A percentile compares a stretch with the other conserved stretches of the same genome.
phyloP scores from a whole-genome alignment of 257 asterid genomes.

The Solanum dulcamara region DNA sequence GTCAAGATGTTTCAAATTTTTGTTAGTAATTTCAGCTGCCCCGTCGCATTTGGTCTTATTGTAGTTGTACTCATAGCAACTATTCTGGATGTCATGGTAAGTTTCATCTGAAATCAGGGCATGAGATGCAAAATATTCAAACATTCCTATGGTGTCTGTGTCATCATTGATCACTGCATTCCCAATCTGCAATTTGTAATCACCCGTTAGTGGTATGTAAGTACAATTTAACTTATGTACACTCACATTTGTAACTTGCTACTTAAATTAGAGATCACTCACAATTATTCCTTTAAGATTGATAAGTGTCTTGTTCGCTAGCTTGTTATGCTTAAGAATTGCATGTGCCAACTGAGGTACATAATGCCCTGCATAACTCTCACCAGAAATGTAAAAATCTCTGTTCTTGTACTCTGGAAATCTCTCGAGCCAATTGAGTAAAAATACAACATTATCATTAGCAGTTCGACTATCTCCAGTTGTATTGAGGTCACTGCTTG shows the following conservation, averaged over 20 bases:
- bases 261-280: neutral
- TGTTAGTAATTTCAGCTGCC: neutral
- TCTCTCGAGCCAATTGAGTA: slow-evolving; percentile 38
- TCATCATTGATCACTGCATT: slow-evolving; percentile 6
- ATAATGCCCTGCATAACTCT: slow-evolving; percentile 40
- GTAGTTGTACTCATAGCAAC: neutral
- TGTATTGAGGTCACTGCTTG: slow-evolving; percentile 6
- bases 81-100: neutral
- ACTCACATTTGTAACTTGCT: fast-evolving
- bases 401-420: slow-evolving; percentile 27
- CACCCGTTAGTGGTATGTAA: too few relatives aligned
- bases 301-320: slow-evolving; percentile 8
- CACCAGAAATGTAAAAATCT: slow-evolving; percentile 31
- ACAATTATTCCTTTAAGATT: slow-evolving; percentile 35
- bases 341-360: slow-evolving; percentile 28
- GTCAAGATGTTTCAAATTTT: neutral
- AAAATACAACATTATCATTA: slow-evolving; percentile 24
- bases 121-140: slow-evolving; percentile 4
- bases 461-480: slow-evolving; percentile 25
- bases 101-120: slow-evolving; percentile 14
- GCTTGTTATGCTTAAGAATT: slow-evolving; percentile 16
- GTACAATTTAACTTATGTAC: neutral
- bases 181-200: slow-evolving; percentile 5
- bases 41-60: neutral
- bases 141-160: neutral